Conservation (phyloP, 228 moss, liverwort and hornwort genomes). For the Sphagnum fallax region DNA sequence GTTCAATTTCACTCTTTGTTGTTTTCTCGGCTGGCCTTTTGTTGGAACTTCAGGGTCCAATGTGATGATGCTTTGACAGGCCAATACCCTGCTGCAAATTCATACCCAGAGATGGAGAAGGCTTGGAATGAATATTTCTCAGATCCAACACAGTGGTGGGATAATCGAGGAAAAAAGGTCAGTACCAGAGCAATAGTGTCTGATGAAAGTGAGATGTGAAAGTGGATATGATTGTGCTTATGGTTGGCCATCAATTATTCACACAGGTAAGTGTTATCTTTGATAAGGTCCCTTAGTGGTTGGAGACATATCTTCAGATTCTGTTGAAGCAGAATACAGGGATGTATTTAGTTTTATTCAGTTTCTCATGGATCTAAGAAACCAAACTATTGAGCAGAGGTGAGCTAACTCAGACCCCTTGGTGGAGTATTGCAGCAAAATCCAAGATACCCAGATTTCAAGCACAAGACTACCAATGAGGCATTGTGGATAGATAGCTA, state of each 20-base stretch:
- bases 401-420: too few relatives aligned
- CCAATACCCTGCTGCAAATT: conserved; percentile 5
- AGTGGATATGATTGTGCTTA: too few relatives aligned
- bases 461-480: conserved; percentile 88
- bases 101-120: conserved; percentile 58
- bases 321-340: background rate
- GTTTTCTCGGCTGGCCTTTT: conserved; percentile 9
- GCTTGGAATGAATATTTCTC: conserved; percentile 90
- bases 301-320: background rate
- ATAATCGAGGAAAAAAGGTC: conserved; percentile 79
- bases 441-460: conserved; percentile 90
- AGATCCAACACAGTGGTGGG: conserved; percentile 96
- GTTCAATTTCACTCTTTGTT: background rate
- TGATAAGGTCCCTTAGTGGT: background rate
- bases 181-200: background rate
- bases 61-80: background rate
- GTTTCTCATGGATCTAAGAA: background rate
- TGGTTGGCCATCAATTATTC: too few relatives aligned
- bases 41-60: conserved; percentile 3
- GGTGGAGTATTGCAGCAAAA: conserved; percentile 45
- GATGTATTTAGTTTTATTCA: background rate
- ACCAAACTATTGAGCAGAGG: background rate
- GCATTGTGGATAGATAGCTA: conserved; percentile 80
- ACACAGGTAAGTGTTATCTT: background rate
- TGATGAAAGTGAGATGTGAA: background rate